Base-by-base conservation (phyloP, 208 protist genomes). In the Leishmania gerbilli region DNA sequence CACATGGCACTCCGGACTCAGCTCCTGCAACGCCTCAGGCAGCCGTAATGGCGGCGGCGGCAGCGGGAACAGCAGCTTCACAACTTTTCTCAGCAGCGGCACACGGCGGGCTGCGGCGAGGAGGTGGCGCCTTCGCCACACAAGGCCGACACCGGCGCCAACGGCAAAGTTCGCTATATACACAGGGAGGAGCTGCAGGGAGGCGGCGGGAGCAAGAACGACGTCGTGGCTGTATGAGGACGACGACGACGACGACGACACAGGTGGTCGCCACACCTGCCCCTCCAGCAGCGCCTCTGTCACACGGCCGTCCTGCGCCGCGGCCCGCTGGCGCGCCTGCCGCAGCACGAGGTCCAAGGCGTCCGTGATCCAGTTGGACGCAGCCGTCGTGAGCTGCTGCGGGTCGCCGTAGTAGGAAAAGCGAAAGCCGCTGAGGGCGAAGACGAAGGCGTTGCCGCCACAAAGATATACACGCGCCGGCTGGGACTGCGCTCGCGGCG, bases 391-490 rank as follows among this genome's bases (percentile, higher is more conserved):
- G 37, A 87, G 56, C 71, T 92, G 84, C 49, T 78, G 82, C n/a
- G 68, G 31, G 31, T 90, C 86, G n/a, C 69, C 53, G 71, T 85
- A 81, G 83, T 84, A 87, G 51, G 65, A 64, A 27, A 88, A 89
- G 47, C 89, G 89, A 51, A 91, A 92, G 3, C 91, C 91, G 42
- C 85, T 78, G 58, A 94, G 80, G 21, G 89, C 91, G 76, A 90
- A 90, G 51, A 83, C 77, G 68, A 91, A 79, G 77, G 71, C 78
- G 58, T 86, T 83, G 68, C 91, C 89, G 37, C 89, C 88, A 74
- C 87, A 87, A 34, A 91, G 42, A 37, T 84, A 87, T 58, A 84
- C 82, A 15, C 64, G 84, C n/a, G 79, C 75, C 53, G 69, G 51
- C 24, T 8, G 53, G 24, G 49, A 49, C 56, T 49, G 64, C 67